Conservation (phyloP, 805 yeast genomes). For the Candida odintsovae region DNA sequence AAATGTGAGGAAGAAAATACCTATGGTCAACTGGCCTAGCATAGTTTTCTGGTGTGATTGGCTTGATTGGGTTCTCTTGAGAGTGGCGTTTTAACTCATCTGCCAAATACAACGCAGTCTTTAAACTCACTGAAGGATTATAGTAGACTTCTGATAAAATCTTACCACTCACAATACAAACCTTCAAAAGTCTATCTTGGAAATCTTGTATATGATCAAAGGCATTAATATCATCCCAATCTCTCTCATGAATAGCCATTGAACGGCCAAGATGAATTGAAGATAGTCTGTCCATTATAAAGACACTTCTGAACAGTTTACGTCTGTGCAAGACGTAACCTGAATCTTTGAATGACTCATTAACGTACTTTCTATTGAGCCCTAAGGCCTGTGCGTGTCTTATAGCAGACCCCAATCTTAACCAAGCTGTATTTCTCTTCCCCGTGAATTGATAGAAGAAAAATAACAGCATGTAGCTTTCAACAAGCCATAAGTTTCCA, state of each 20-base stretch:
- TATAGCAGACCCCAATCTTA: constrained; percentile 36
- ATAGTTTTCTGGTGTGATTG: constrained; percentile 23
- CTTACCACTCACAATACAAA: constrained; percentile 26
- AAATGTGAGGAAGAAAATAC: constrained; percentile 28
- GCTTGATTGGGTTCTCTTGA: constrained; percentile 26
- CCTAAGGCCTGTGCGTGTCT: constrained; percentile 39
- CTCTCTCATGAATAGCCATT: constrained; percentile 29
- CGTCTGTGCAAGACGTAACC: constrained; percentile 26
- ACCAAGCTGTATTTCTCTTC: constrained; percentile 38
- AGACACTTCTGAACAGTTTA: constrained; percentile 30
- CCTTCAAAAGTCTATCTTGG: constrained; percentile 26
- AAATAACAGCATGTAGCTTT: constrained; percentile 33
- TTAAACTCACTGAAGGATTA: constrained; percentile 26
- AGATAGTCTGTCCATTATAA: constrained; percentile 30
- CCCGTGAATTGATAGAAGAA: constrained; percentile 36
- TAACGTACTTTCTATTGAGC: constrained; percentile 32
- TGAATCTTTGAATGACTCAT: constrained; percentile 29
- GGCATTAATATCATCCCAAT: constrained; percentile 33
- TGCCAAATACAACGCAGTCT: constrained; percentile 30
- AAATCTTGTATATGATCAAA: constrained; percentile 18
- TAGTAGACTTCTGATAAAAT: constrained; percentile 29
- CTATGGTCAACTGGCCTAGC: constrained; percentile 17
- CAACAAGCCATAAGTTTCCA: constrained; percentile 37
- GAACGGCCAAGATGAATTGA: constrained; percentile 34
- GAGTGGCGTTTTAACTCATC: constrained; percentile 32